Percentiles rank a stretch among this genome's conserved stretches.
phyloP scores from a whole-genome alignment of 169 alveolate genomes.

The Cryptosporidium parvum region DNA sequence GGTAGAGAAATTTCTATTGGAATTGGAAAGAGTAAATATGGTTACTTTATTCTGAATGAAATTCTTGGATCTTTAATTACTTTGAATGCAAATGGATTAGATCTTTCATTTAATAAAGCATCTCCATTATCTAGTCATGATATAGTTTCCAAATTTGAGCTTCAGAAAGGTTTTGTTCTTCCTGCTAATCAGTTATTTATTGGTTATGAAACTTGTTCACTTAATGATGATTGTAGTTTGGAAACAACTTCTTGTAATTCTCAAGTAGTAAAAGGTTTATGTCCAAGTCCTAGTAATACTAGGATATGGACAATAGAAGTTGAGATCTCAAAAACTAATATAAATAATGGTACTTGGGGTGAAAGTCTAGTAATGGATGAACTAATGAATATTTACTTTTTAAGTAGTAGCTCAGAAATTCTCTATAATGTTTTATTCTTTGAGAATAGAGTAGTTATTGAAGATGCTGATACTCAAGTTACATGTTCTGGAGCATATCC shows the following conservation, averaged over 20 bases:
- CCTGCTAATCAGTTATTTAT: constrained; percentile 5
- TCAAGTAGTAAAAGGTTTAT: constrained; percentile 38
- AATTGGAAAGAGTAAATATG: constrained; percentile 28
- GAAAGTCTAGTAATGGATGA: neutral
- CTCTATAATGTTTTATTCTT: constrained; percentile 7
- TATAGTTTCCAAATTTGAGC: neutral
- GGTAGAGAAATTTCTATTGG: constrained; percentile 37
- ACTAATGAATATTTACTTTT: constrained; percentile 20
- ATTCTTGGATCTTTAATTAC: constrained; percentile 44
- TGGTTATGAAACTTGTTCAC: constrained; percentile 50
- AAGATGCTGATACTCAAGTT: neutral
- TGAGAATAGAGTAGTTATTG: constrained; percentile 26
- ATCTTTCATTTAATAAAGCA: constrained; percentile 2
- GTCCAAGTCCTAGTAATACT: neutral
- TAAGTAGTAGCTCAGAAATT: neutral
- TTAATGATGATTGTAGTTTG: constrained; percentile 21
- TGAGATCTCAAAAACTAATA: constrained; percentile 11
- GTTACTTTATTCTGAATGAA: constrained; percentile 1
- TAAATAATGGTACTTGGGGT: constrained; percentile 64
- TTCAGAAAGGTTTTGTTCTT: constrained; percentile 4
- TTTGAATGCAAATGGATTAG: neutral
- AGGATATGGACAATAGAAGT: constrained; percentile 22
- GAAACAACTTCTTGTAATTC: constrained; percentile 13
- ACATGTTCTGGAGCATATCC: constrained; percentile 65
- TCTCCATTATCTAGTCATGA: neutral